Evolutionary conservation across 805 yeast genomes (phyloP).

Genomic region (Cyberlindnera euphorbiiphila): DNA sequence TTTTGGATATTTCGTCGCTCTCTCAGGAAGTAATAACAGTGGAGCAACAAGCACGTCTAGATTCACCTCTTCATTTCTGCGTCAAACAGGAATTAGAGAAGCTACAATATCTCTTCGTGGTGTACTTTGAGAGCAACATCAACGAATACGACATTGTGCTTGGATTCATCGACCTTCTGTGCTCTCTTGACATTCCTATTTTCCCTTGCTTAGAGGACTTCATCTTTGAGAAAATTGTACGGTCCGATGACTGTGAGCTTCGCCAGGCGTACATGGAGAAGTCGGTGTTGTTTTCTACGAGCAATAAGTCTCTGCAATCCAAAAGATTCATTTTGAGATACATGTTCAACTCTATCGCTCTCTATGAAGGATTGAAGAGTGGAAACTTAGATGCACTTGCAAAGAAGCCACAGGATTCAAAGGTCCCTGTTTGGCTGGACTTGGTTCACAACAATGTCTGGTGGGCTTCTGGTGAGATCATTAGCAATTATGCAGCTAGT

Average conservation of each 20-base stretch:
- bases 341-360: conserved; percentile 61
- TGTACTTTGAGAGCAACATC: conserved; percentile 31
- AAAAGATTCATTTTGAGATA: conserved; percentile 58
- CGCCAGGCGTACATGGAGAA: conserved; percentile 50
- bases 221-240: conserved; percentile 53
- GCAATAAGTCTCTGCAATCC: conserved; percentile 45
- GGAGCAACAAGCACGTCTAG: conserved; percentile 40
- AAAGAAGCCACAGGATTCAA: conserved; percentile 29
- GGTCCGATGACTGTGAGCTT: conserved; percentile 40
- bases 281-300: conserved; percentile 47
- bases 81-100: conserved; percentile 64
- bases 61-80: conserved; percentile 64
- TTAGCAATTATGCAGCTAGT: conserved; percentile 56
- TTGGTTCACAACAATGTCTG: conserved; percentile 64
- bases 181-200: conserved; percentile 42
- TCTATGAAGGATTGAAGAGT: conserved; percentile 51
- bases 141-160: conserved; percentile 37
- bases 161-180: conserved; percentile 40
- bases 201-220: conserved; percentile 50
- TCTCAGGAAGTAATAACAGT: conserved; percentile 41
- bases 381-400: conserved; percentile 48
- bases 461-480: conserved; percentile 56
- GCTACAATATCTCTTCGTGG: conserved; percentile 48
- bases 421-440: conserved; percentile 58
- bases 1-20: conserved; percentile 40